Evolutionary conservation across 2,329 filamentous ascomycete species (phyloP), one percentile per base, ranked within the genome.

Genomic region (Ophiobolus disseminans): DNA sequence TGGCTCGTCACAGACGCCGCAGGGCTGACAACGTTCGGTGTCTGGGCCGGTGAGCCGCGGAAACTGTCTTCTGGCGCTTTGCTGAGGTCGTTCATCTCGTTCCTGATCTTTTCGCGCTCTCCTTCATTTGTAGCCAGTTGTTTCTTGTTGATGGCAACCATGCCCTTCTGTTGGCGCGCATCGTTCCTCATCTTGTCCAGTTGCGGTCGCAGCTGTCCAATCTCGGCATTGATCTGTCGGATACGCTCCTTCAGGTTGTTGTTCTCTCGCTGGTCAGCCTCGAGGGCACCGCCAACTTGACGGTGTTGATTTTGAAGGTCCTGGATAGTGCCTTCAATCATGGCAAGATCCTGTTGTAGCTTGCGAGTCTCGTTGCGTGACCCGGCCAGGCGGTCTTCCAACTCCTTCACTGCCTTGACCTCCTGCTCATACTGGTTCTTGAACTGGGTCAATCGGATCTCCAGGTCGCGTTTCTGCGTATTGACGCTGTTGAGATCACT

Each of bases 111-210:
- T 52, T 97, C 93, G 23, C 90, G 85, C 72, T 97, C 93, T 38
- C 84, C 84, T 73, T 99, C 94, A 48, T 88, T 90, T 1, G 92
- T 97, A 26, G 88, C 85, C 51, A 97, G 79, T 75, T 99, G 94
- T 78, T 99, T 99, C 81, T 95, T 97, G 77, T 97, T 97, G 76
- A 99, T 99, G 34, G 94, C 92, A 22, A 96, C 93, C 58, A 97
- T 81, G 14, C 94, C 94, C 77, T 96, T 97, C 69, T 97, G 92
- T 73, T 97, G 94, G 32, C 94, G 86, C 20, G 91, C 91, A 62
- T 97, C 91, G 10, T 88, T 90, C 71, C 89, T 91, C 63, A 96
- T 82, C 78, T 97, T 97, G 72, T 99, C 94, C 42, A 99, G 85
- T 59, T 93, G 87, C 23, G 92, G 91, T 73, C 91, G 95, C 31